These are phyloP conservation scores for Trichoderma breve DNA, from an alignment of 2,329 filamentous ascomycete genomes.

Conservation along the genomic window DNA sequence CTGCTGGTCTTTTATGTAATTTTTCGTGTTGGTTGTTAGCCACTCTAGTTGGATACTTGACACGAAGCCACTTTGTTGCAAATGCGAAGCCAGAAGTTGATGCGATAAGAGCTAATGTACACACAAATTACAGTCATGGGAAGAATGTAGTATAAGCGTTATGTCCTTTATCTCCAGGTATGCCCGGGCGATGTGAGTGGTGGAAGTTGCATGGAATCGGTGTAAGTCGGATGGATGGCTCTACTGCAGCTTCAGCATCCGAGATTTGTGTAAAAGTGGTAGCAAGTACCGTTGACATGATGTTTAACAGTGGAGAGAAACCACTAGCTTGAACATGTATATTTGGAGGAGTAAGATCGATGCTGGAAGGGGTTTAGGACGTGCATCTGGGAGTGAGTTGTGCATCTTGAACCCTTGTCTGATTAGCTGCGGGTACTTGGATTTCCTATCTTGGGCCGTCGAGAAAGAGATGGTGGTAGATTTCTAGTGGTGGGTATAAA, in stretches of 20 bases:
- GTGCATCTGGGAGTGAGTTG: not conserved
- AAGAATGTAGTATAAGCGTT: not conserved
- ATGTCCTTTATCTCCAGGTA: not conserved
- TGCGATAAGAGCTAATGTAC: not conserved
- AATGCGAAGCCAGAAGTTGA: not conserved
- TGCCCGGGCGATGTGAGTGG: not conserved
- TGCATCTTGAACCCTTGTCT: not conserved
- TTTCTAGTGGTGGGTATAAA: not conserved
- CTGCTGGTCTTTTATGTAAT: too few species aligned
- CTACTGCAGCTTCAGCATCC: not conserved
- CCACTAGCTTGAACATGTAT: not conserved
- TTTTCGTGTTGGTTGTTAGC: not conserved
- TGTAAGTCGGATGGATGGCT: not conserved
- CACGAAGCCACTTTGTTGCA: not conserved
- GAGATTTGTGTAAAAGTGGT: not conserved
- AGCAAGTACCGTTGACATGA: not conserved
- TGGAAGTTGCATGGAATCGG: not conserved
- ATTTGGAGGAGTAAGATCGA: not conserved
- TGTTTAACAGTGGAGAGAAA: not conserved
- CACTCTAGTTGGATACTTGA: not conserved
- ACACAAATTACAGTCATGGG: not conserved
- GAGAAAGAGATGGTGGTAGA: not conserved
- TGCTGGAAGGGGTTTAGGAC: not conserved
- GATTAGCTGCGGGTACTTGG: not conserved
- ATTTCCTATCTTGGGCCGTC: not conserved